Conservation (phyloP, 2,329 filamentous ascomycete species). For the Myriangium duriaei region DNA sequence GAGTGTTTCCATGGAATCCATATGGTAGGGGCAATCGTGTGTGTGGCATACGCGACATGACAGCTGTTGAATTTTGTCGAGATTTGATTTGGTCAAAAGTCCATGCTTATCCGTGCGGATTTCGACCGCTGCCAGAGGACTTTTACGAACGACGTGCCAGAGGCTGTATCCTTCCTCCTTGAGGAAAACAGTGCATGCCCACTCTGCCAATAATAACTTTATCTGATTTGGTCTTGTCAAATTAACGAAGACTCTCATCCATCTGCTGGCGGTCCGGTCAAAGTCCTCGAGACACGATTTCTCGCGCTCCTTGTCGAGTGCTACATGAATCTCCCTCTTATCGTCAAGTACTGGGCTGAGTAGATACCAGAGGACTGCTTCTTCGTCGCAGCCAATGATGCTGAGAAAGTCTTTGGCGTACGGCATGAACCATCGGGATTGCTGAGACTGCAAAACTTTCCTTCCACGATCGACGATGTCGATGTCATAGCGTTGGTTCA, state of each 20-base stretch:
- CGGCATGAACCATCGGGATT: slow-evolving; percentile 24
- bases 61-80: slow-evolving; percentile 11
- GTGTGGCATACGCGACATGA: slow-evolving; percentile 9
- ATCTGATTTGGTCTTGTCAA: slow-evolving; percentile 18
- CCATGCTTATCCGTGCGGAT: slow-evolving; percentile 2
- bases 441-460: slow-evolving; percentile 24
- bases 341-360: slow-evolving; percentile 18
- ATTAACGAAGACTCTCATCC: slow-evolving; percentile 20
- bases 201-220: slow-evolving; percentile 21
- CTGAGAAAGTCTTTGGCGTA: slow-evolving; percentile 25
- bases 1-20: slow-evolving; percentile 24
- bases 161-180: slow-evolving; percentile 25
- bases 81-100: slow-evolving; percentile 1
- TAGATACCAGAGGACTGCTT: slow-evolving; percentile 28
- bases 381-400: slow-evolving; percentile 25
- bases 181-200: slow-evolving; percentile 26
- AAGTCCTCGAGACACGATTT: slow-evolving; percentile 23
- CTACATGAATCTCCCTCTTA: slow-evolving; percentile 1
- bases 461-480: slow-evolving; percentile 19
- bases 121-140: slow-evolving; percentile 12
- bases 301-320: slow-evolving; percentile 16
- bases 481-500: slow-evolving; percentile 20
- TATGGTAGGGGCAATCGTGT: slow-evolving; percentile 30
- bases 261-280: slow-evolving; percentile 19
- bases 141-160: slow-evolving; percentile 29